Evolutionary conservation across 225 moss, liverwort and hornwort genomes (phyloP), one percentile per base, ranked within the genome.

Genomic region (Polytrichum formosum): DNA sequence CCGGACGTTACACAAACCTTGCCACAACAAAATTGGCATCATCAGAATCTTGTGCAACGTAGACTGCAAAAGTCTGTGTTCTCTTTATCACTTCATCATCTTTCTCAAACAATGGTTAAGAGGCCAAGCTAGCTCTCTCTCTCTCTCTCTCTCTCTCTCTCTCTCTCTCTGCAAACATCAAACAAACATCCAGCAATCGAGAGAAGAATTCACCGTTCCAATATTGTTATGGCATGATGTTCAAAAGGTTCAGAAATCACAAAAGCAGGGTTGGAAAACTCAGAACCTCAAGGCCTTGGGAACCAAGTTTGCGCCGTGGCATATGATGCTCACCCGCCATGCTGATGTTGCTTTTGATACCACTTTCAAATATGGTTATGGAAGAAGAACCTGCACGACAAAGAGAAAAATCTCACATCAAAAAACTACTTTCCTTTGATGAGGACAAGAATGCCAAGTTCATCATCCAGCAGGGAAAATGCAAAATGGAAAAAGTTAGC

Each of bases 231-330:
- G 25, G 63, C 63, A 7, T 17, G 22, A 25, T 26, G 26, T 25
- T 25, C 13, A 10, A 28, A 18, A 26, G 10, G 13, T 18, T 56
- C 27, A 60, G 10, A 61, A 63, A 66, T 63, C 28, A 82, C 60
- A 60, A 60, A 27, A 30, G n/a, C n/a, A 33, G 17, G 9, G 6
- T 6, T 20, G 29, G 17, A 66, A 65, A 66, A 27, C 65, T 5
- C 6, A 29, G 58, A 6, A 70, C 84, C 71, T 84, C 81, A 22
- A 85, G 73, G 64, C 84, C 84, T 71, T 85, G 84, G 61, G 78
- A 81, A 68, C 81, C 84, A 26, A 85, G 81, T 60, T 73, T 78
- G 73, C 84, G 73, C 27, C 73, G 76, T 26, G 81, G 78, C 67
- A 74, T 20, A 67, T 55, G 25, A 67, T 13, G 25, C 60, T 59